These are phyloP conservation scores for Pichia manshurica DNA, from an alignment of 805 yeast genomes.

Conservation along the genomic window DNA sequence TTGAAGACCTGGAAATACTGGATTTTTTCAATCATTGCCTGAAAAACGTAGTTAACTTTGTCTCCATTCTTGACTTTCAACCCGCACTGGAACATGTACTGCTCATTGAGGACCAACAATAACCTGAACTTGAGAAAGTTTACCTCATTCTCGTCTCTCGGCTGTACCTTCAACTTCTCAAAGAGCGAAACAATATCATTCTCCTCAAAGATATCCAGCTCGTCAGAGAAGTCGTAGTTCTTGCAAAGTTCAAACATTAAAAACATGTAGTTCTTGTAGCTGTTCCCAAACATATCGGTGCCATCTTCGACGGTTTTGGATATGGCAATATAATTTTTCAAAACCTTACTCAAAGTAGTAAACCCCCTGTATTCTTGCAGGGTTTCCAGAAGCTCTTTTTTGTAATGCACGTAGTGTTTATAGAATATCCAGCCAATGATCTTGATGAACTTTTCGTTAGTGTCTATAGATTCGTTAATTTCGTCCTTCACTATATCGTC, in stretches of 20 bases:
- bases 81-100: conserved; percentile 49
- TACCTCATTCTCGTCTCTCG: conserved; percentile 47
- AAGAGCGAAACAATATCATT: conserved; percentile 41
- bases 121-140: conserved; percentile 67
- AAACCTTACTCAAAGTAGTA: conserved; percentile 31
- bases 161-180: conserved; percentile 36
- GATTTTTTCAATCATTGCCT: conserved; percentile 42
- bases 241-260: conserved; percentile 52
- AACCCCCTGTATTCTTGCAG: conserved; percentile 51
- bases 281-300: conserved; percentile 21
- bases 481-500: conserved; percentile 17
- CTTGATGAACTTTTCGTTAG: conserved; percentile 28
- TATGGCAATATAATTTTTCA: conserved; percentile 24
- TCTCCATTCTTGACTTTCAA: conserved; percentile 12
- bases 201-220: not conserved
- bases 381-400: conserved; percentile 34
- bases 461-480: conserved; percentile 19
- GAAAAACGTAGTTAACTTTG: conserved; percentile 46
- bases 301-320: conserved; percentile 36
- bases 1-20: conserved; percentile 48
- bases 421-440: conserved; percentile 30
- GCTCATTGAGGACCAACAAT: conserved; percentile 76
- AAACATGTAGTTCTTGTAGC: conserved; percentile 37
- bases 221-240: conserved; percentile 36
- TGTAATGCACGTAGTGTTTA: conserved; percentile 20